Evolutionary conservation across 192 early-diverging fungal species (phyloP), one percentile per base, ranked within the genome.

Genomic region (Coemansia sp.): DNA sequence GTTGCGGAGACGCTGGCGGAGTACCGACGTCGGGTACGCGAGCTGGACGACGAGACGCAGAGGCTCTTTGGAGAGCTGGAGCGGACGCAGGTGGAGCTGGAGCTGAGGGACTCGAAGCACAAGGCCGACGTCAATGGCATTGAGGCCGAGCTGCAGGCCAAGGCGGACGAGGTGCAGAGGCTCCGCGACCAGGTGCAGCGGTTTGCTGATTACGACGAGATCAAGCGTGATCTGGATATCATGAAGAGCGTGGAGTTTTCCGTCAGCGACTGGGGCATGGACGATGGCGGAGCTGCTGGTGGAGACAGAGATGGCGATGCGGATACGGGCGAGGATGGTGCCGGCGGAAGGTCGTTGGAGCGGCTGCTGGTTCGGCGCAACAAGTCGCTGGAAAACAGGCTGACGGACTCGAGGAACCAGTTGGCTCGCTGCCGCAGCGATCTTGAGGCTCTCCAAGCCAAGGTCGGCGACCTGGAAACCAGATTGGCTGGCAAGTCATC

Each of bases 161-260:
- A 88, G 68, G 80, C 86, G 15, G 85, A 89, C 15, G 90, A 93
- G 81, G 78, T 86, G 4, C 78, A 80, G 40, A 71, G 82, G 15
- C 71, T 87, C 32, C 77, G 86, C 37, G 83, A 75, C 13, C 68
- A 74, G 41, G 61, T 95, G 13, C 76, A 80, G 37, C 80, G 84
- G 36, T 90, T 82, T 69, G 88, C 88, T 8, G 93, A 97, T 66
- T 97, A 97, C 55, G 90, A 94, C 60, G 88, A 92, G 66, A 87
- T 96, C 41, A 92, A 92, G 72, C 85, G 89, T 41, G 95, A 98
- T 65, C 80, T 98, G 32, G 90, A 92, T 19, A 85, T 98, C 48
- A 88, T 82, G 63, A 82, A 82, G 49, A 73, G 76, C 0, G 87
- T 92, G 6, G 91, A 92, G 63, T 91, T 92, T 57, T 87, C 88